A percentile compares a stretch with the other conserved stretches of the same genome.
Conservation (phyloP, 352 stramenopile species). For the Globisporangium mamillatum region DNA sequence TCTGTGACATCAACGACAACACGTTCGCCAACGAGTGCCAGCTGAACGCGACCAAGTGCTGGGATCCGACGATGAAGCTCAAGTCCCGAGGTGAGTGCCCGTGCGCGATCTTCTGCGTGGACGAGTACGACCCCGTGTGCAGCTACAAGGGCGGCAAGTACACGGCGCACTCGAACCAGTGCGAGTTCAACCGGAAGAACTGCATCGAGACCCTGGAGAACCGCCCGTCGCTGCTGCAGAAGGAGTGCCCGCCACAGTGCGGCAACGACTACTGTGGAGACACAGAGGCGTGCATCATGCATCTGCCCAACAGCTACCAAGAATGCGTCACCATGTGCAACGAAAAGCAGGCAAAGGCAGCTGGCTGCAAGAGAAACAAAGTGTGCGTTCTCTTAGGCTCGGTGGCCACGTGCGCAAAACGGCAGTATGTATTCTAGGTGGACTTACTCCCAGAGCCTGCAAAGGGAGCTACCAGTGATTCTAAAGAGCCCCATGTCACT, state of each 20-base stretch:
- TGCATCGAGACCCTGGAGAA: background rate
- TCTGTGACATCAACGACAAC: background rate
- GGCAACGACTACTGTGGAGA: background rate
- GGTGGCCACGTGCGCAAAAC: background rate
- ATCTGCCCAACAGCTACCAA: background rate
- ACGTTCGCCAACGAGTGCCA: background rate
- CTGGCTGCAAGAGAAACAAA: background rate
- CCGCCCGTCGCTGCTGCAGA: background rate
- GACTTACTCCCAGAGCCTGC: background rate
- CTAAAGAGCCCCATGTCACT: too few relatives aligned
- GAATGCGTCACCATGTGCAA: slow-evolving; percentile 1
- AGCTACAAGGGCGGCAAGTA: background rate
- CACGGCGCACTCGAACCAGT: background rate
- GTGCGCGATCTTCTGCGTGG: background rate
- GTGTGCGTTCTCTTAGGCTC: background rate
- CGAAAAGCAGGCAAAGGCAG: background rate
- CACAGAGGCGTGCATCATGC: background rate
- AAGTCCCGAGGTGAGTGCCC: background rate
- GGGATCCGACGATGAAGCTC: background rate
- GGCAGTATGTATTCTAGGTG: background rate
- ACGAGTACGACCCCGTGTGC: slow-evolving; percentile 1
- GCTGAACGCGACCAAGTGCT: background rate
- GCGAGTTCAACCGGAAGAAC: background rate
- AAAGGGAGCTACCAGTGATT: too few relatives aligned
- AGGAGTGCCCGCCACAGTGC: background rate